phyloP scores from a whole-genome alignment of 306 rosid genomes.

The Vigna trinervia region DNA sequence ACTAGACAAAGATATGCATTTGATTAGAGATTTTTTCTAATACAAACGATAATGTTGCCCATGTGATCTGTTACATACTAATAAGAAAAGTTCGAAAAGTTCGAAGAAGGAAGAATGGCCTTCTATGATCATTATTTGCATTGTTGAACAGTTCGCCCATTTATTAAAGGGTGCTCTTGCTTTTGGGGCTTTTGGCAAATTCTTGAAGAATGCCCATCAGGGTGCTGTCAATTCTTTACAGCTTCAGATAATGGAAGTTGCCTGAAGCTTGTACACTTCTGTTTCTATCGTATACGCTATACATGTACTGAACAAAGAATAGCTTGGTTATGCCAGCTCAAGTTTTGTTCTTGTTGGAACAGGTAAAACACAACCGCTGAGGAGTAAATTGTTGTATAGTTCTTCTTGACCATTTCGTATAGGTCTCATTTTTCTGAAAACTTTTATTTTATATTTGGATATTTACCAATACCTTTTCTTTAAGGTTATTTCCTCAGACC shows the following conservation, averaged over 20 bases:
- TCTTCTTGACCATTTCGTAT: slow-evolving; percentile 3
- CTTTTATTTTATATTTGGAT: neutral
- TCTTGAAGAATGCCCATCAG: slow-evolving; percentile 2
- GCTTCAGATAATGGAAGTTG: slow-evolving; percentile 1
- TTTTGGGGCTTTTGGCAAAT: neutral
- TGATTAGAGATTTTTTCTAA: neutral
- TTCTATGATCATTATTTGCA: neutral
- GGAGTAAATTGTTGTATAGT: neutral
- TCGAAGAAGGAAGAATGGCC: slow-evolving; percentile 13
- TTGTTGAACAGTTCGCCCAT: neutral
- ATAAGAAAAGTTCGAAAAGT: neutral
- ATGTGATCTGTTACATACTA: slow-evolving; percentile 5
- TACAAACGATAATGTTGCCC: slow-evolving; percentile 3
- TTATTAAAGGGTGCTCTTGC: neutral
- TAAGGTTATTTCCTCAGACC: slow-evolving; percentile 23
- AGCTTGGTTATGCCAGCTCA: slow-evolving; percentile 8
- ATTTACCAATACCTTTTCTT: slow-evolving; percentile 1
- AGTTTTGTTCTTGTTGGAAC: slow-evolving; percentile 19
- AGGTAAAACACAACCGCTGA: neutral
- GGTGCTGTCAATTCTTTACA: slow-evolving; percentile 7
- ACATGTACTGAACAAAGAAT: neutral
- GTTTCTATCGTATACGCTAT: neutral
- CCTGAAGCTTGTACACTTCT: slow-evolving; percentile 23
- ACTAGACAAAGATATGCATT: neutral
- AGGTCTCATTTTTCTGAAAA: neutral